Conservation (phyloP, 2,329 filamentous ascomycete genomes). For the Ophiostoma australiae region DNA sequence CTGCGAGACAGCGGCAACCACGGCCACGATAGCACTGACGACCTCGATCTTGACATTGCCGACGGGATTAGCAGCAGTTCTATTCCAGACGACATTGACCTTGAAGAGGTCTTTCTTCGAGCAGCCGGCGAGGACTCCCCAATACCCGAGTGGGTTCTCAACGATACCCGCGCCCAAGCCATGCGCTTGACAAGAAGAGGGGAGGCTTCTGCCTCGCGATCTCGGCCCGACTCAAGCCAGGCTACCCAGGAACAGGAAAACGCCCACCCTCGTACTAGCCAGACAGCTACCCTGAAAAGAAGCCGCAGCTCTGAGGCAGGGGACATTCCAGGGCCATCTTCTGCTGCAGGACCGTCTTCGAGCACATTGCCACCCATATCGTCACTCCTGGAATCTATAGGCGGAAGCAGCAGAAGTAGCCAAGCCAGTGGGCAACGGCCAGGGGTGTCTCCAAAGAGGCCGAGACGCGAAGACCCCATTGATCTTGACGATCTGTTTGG, state of each 20-base stretch:
- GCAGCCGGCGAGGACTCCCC: not conserved
- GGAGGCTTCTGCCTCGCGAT: not conserved
- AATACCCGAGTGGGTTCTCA: not conserved
- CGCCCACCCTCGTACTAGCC: not conserved
- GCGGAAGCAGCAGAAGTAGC: slow-evolving; percentile 8
- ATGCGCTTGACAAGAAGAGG: not conserved
- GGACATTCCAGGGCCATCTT: not conserved
- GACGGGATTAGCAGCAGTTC: not conserved
- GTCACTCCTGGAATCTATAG: slow-evolving; percentile 8
- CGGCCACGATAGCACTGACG: not conserved
- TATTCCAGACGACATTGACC: not conserved
- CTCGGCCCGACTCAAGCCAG: not conserved
- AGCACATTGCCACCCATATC: not conserved
- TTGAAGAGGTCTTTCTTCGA: not conserved
- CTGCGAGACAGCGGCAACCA: not conserved
- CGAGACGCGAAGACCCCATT: not conserved
- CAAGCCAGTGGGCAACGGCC: slow-evolving; percentile 14
- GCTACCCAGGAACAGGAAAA: not conserved
- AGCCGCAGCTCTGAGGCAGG: not conserved
- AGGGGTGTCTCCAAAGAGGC: slow-evolving; percentile 18
- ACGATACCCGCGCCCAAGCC: not conserved
- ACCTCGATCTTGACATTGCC: slow-evolving; percentile 1
- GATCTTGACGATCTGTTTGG: slow-evolving; percentile 20
- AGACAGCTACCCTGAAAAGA: not conserved
- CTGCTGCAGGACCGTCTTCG: not conserved